Evolutionary conservation across 83 land plant species (phyloP), one percentile per base, ranked within the genome.

Genomic region (Diphasiastrum complanatum): DNA sequence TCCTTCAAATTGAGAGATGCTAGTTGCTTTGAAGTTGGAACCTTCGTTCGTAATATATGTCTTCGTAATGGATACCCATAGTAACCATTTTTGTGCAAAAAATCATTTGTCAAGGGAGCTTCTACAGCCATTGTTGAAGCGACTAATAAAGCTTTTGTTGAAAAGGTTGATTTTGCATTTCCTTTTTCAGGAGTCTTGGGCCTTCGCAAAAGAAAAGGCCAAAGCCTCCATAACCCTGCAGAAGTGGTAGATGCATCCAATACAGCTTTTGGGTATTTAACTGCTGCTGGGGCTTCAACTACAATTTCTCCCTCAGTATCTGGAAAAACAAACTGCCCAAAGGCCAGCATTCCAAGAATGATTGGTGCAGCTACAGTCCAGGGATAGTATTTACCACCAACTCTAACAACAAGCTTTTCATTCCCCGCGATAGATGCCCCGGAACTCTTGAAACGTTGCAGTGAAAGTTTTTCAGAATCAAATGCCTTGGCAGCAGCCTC

Each of bases 21-120:
- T 52, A 93, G 61, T 75, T 89, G 88, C 22, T 83, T 81, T 28
- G 99, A 93, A 34, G 86, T 81, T 34, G 99, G 96, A 55, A 73
- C 74, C 30, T 75, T 60, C 23, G 68, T 60, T 5, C 75, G 75
- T 16, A 73, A 64, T 61, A 61, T 78, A 46, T n/a, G n/a, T n/a
- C 45, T 70, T 52, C 67, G 83, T 35, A 36, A 68, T 8, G 71
- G 2, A 37, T 57, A 68, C 20, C 38, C 6, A 36, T 81, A 75
- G 19, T 29, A 47, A n/a, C 33, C 63, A 74, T 38, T 64, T 30
- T 64, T 63, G 30, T 18, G 46, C 20, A 70, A 37, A 31, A 32
- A 23, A 16, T 61, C 22, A 38, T 45, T 61, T 41, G 65, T 40
- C 41, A 52, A 30, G 38, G 73, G 59, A 62, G 57, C 59, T 30